Base-by-base conservation (phyloP, 2,329 filamentous ascomycete genomes). In the Trichoderma harzianum region DNA sequence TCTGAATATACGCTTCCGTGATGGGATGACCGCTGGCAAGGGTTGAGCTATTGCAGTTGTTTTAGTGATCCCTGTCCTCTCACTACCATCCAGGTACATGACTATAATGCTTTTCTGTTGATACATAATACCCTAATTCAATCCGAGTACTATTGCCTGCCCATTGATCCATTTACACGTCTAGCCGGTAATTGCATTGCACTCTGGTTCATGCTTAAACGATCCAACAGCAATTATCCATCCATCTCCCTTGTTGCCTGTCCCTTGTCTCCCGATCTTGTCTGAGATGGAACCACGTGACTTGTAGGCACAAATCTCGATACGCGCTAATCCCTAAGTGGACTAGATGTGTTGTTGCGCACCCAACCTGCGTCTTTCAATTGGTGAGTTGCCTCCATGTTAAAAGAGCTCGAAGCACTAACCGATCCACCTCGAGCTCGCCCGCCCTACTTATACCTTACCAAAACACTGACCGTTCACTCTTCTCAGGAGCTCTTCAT, bases 281-380 rank as follows among this genome's bases (percentile, higher is more conserved):
- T 26, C 53, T 30, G 10, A 64, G 60, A 58, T 47, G 32, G 2
- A 8, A 14, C 8, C 68, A 70, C 68, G 68, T 70, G 68, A 70
- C 68, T 34, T 30, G 5, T 16, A 60, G 28, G 62, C 60, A 47
- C 30, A 62, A 66, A 43, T 36, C 14, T 62, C 55, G 30, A 69
- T 61, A 14, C 6, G 21, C 43, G 21, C 39, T 69, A 69, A 30
- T 36, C 24, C 28, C 2, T 5, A 70, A 75, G 53, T 34, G 68
- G 78, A 64, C 73, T 82, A 81, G 79, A 63, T 53, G 73, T 71
- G 78, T 80, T 80, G 78, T 77, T 78, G 78, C 74, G 53, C 65
- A 67, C 43, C 55, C 53, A 74, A 74, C 73, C 74, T 74, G 72
- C 74, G 73, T 61, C 70, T 71, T 71, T 32, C 67, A 32, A 70